Evolutionary conservation across 805 yeast species (phyloP), one percentile per base, ranked within the genome.

Genomic region (Nakazawaea pomicola): DNA sequence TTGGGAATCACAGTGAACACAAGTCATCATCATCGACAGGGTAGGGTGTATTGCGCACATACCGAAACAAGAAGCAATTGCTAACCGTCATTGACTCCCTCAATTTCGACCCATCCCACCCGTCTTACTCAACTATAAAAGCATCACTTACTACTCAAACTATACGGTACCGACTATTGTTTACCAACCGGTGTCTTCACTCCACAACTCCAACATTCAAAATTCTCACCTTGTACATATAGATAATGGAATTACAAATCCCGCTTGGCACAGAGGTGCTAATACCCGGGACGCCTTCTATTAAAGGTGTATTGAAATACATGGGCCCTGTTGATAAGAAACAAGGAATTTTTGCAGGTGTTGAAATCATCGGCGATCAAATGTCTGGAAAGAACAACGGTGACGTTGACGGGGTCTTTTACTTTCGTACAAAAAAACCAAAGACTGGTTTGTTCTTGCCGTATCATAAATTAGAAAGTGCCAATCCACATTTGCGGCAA

Each of bases 321-420:
- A 67, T 80, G 16, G 99, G 96, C 1, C 60, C 71, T 2, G 86
- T 91, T 14, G 73, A 78, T 17, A 81, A 81, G 17, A 87, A 85
- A 54, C 60, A 63, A 6, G 95, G 96, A 0, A 67, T 70, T 9
- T 91, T 80, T 65, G 96, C 90, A 4, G 99, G 99, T 2, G 72
- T 91, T 5, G 97, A 91, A 57, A 64, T 91, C 32, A 53, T 78
- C n/a, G 90, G 85, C 1, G 80, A 78, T 1, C 72, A 76, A 30
- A 63, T 74, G 0, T 67, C 76, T 41, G 99, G 99, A 17, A 85
- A 87, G 58, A 93, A 91, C 55, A 74, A 78, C 41, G 99, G 99
- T n/a, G 72, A 75, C 31, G 88, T 80, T 33, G 74, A 81, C 43
- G 95, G 95, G 0, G 56, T 65, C 6, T 66, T 66, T 40, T 89